phyloP scores from a whole-genome alignment of 768 basidiomycete genomes.

The Jaapia argillacea region DNA sequence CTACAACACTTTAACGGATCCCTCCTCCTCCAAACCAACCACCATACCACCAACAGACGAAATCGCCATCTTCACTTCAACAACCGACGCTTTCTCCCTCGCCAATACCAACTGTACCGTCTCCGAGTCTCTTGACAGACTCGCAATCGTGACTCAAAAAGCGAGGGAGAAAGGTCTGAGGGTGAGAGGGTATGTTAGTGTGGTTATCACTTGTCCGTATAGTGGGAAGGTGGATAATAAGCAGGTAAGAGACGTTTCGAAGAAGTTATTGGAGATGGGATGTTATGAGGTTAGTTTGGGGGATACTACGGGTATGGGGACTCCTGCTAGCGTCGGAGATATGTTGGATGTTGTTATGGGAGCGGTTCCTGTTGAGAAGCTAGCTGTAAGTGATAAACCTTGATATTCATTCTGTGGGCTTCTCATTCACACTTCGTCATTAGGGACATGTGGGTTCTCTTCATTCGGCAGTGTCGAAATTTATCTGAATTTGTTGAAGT shows the following conservation, averaged over 20 bases:
- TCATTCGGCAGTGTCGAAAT: neutral
- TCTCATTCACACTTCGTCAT: too few relatives aligned
- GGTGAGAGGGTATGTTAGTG: slow-evolving; percentile 82
- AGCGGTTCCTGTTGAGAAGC: slow-evolving; percentile 44
- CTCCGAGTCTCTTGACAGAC: slow-evolving; percentile 54
- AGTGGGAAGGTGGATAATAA: slow-evolving; percentile 63
- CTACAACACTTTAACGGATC: slow-evolving; percentile 9
- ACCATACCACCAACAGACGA: slow-evolving; percentile 59
- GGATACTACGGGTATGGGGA: slow-evolving; percentile 86
- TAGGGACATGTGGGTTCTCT: neutral
- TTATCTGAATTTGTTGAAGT: slow-evolving; percentile 30
- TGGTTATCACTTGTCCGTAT: slow-evolving; percentile 78
- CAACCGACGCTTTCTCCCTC: slow-evolving; percentile 76
- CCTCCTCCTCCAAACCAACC: slow-evolving; percentile 20
- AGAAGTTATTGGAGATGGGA: slow-evolving; percentile 75
- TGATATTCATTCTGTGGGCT: neutral
- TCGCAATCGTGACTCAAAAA: slow-evolving; percentile 49
- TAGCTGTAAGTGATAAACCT: slow-evolving; percentile 46
- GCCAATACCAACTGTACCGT: slow-evolving; percentile 80
- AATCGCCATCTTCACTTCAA: slow-evolving; percentile 82
- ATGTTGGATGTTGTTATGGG: slow-evolving; percentile 67
- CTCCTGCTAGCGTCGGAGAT: slow-evolving; percentile 52
- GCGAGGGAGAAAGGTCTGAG: slow-evolving; percentile 55
- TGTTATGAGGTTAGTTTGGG: slow-evolving; percentile 91
- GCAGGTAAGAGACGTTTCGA: slow-evolving; percentile 58